Percentiles rank a stretch among this genome's conserved stretches.
Evolutionary conservation across 2,329 filamentous ascomycete species (phyloP).

Genomic region (Penicillium aurantiogriseum): DNA sequence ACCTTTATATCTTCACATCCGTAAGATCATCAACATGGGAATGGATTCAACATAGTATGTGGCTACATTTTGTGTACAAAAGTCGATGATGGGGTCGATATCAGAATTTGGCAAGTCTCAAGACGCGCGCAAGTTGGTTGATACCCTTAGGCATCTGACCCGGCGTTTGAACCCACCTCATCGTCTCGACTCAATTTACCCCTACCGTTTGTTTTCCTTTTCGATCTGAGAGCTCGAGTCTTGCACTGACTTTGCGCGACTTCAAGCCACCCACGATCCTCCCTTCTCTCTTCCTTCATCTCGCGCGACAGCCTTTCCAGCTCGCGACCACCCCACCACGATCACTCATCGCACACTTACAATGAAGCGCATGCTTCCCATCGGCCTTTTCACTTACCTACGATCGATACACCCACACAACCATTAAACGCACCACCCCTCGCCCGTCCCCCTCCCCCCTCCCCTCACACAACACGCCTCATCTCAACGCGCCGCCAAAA

Average conservation of each 20-base stretch:
- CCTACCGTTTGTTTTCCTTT: background rate
- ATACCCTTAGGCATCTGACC: background rate
- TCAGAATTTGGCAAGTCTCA: background rate
- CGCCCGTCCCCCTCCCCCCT: background rate
- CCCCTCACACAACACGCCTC: background rate
- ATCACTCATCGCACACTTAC: background rate
- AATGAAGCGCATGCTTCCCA: background rate
- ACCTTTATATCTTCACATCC: background rate
- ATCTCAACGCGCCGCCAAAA: conserved; percentile 1
- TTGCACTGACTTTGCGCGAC: background rate
- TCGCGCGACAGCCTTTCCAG: background rate
- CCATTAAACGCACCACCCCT: background rate
- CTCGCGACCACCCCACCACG: background rate
- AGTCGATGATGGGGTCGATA: background rate
- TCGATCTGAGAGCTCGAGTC: background rate
- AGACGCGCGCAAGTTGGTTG: background rate
- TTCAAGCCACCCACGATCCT: background rate
- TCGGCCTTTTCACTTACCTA: background rate
- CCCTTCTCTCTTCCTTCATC: background rate
- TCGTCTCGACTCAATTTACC: background rate
- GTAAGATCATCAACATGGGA: background rate
- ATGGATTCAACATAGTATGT: background rate
- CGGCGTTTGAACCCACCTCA: background rate
- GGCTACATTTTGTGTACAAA: background rate
- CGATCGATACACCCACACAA: background rate